These are phyloP conservation scores for Angophora floribunda DNA, from an alignment of 345 rosid genomes.

Conservation along the genomic window DNA sequence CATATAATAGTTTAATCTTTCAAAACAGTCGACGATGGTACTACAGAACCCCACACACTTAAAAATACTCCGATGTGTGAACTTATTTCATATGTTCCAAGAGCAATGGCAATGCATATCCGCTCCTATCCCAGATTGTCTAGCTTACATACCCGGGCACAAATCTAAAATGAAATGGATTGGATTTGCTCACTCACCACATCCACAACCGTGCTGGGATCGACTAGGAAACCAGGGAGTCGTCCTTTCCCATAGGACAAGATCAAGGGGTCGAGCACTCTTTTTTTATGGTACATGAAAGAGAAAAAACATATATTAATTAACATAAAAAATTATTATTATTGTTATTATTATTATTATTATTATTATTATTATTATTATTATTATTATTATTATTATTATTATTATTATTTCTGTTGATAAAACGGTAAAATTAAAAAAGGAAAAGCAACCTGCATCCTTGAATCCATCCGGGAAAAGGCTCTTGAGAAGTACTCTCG, in stretches of 20 bases:
- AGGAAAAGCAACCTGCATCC: constrained; percentile 5
- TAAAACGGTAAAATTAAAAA: background rate
- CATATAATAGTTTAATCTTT: too few species aligned
- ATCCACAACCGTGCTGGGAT: constrained; percentile 7
- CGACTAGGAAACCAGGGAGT: constrained; percentile 9
- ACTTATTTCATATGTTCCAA: too few species aligned
- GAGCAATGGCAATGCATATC: too few species aligned
- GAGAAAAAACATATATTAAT: background rate
- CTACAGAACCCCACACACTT: too few species aligned
- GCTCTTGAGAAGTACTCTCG: constrained; percentile 16
- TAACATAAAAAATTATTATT: background rate
- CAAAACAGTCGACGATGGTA: too few species aligned
- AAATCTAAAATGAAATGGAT: too few species aligned
- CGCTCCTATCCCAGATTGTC: too few species aligned
- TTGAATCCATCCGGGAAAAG: constrained; percentile 32
- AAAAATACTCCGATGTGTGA: too few species aligned
- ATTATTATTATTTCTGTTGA: background rate
- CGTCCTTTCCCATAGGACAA: constrained; percentile 21
- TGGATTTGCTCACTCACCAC: background rate
- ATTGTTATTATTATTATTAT: too few species aligned
- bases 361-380: too few species aligned
- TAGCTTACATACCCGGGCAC: too few species aligned
- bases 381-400: too few species aligned
- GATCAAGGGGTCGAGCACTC: constrained; percentile 27
- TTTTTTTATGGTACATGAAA: background rate